Evolutionary conservation across 768 basidiomycete genomes (phyloP).

Genomic region (Termitomyces sp.): DNA sequence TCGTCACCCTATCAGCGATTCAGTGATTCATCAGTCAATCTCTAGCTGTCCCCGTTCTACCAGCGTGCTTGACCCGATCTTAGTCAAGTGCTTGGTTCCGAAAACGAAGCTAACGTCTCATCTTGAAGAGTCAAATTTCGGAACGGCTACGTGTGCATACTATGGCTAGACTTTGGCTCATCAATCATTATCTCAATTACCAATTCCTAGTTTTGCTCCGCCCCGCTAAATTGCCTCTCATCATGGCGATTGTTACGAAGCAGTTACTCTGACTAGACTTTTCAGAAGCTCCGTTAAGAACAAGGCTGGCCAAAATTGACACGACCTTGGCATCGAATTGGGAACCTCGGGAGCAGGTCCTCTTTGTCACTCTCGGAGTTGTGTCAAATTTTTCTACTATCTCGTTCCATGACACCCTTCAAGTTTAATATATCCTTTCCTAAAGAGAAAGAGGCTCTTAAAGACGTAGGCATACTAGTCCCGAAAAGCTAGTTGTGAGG

Average conservation of each 20-base stretch:
- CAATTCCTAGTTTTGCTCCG: background rate
- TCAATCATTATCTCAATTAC: background rate
- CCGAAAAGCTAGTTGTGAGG: background rate
- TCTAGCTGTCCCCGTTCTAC: background rate
- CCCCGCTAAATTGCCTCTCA: background rate
- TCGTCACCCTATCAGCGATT: background rate
- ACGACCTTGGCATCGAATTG: background rate
- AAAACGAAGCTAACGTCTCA: background rate
- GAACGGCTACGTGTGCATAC: background rate
- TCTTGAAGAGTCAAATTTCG: background rate
- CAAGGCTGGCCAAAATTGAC: background rate
- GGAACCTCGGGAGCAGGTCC: background rate
- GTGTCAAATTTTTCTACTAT: background rate
- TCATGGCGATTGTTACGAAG: background rate
- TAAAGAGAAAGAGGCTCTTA: background rate
- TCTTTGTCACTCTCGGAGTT: background rate
- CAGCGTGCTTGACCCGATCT: background rate
- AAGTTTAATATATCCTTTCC: background rate
- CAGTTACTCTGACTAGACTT: background rate
- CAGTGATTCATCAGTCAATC: background rate
- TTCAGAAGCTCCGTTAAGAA: background rate
- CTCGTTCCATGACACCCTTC: background rate
- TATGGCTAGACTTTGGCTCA: background rate
- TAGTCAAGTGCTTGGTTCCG: background rate
- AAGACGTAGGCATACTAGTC: background rate